Percentiles rank a stretch among this genome's conserved stretches.
phyloP scores from a whole-genome alignment of 2,329 filamentous ascomycete genomes.

The Aureobasidium vineae region DNA sequence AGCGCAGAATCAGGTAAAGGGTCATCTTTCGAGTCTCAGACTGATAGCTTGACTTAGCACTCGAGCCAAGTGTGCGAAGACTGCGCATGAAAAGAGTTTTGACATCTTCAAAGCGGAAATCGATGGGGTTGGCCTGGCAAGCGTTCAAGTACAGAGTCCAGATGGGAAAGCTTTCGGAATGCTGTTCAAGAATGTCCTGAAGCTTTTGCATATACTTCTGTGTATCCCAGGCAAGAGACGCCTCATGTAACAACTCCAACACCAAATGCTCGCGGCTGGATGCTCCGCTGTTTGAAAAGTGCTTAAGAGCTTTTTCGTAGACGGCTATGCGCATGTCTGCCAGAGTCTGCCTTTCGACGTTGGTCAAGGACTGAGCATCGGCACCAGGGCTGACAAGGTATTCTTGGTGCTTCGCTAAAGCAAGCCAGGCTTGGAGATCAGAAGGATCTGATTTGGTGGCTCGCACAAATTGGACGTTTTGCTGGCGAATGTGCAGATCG shows the following conservation, averaged over 20 bases:
- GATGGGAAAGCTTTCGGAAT: slow-evolving; percentile 59
- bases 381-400: slow-evolving; percentile 56
- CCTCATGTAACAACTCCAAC: slow-evolving; percentile 70
- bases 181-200: slow-evolving; percentile 58
- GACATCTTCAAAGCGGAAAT: slow-evolving; percentile 67
- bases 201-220: slow-evolving; percentile 63
- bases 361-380: slow-evolving; percentile 50
- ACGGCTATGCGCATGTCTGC: slow-evolving; percentile 78
- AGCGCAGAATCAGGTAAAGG: slow-evolving; percentile 70
- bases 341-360: slow-evolving; percentile 64
- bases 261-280: slow-evolving; percentile 60
- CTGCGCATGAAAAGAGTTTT: slow-evolving; percentile 60
- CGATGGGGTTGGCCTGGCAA: slow-evolving; percentile 63
- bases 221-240: slow-evolving; percentile 68
- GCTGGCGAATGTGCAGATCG: slow-evolving; percentile 45
- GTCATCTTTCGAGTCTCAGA: slow-evolving; percentile 45
- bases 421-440: slow-evolving; percentile 71
- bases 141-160: slow-evolving; percentile 75
- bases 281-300: slow-evolving; percentile 46
- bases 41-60: background rate
- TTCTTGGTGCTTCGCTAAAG: slow-evolving; percentile 76
- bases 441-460: slow-evolving; percentile 63
- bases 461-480: slow-evolving; percentile 61
- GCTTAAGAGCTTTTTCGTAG: slow-evolving; percentile 71
- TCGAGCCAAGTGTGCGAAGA: slow-evolving; percentile 39